A percentile compares a stretch with the other conserved stretches of the same genome.
Conservation (phyloP, 257 asterid genomes). For the Phtheirospermum japonicum region DNA sequence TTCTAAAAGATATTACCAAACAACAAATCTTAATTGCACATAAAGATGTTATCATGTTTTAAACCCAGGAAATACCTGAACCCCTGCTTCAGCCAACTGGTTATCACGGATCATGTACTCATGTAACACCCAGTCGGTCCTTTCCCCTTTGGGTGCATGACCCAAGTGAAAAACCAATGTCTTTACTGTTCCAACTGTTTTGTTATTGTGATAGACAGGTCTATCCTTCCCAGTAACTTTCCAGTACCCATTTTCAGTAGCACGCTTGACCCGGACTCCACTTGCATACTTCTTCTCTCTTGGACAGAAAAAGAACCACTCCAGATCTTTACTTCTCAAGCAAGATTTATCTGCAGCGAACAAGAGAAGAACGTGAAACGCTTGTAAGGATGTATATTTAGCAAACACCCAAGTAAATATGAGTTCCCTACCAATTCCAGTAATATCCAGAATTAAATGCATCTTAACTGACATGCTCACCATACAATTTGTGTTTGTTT, state of each 20-base stretch:
- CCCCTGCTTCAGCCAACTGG: conserved; percentile 49
- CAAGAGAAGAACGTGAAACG: neutral
- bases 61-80: conserved; percentile 47
- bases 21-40: neutral
- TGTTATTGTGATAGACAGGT: conserved; percentile 29
- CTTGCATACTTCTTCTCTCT: conserved; percentile 76
- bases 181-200: conserved; percentile 61
- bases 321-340: conserved; percentile 63
- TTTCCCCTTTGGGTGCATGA: conserved; percentile 60
- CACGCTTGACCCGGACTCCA: conserved; percentile 75
- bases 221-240: conserved; percentile 86
- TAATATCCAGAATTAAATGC: neutral
- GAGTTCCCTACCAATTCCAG: neutral
- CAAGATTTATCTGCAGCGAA: conserved; percentile 58
- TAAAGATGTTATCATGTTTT: too few species aligned
- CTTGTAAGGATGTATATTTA: neutral
- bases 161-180: conserved; percentile 83
- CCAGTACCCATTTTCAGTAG: conserved; percentile 83
- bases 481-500: neutral
- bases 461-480: neutral
- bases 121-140: conserved; percentile 85
- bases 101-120: conserved; percentile 60
- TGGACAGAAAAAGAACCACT: conserved; percentile 94
- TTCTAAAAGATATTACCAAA: neutral
- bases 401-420: neutral